Evolutionary conservation across 2,329 filamentous ascomycete genomes (phyloP).

Genomic region (Fusarium sp.): DNA sequence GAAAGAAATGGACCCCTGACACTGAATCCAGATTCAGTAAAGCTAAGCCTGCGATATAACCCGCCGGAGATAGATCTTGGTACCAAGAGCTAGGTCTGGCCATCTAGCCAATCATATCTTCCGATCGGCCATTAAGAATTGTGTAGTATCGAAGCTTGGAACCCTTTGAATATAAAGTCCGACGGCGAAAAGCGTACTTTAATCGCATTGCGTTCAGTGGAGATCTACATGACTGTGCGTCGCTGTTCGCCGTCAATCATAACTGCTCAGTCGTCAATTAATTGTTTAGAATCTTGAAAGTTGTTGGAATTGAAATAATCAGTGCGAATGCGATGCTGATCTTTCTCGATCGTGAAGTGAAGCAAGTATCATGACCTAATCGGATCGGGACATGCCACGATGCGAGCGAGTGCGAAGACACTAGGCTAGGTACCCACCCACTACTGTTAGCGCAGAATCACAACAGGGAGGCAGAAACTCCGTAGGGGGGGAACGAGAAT

Average conservation of each 20-base stretch:
- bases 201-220: neutral
- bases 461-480: neutral
- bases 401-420: slow-evolving; percentile 18
- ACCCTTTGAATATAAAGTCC: neutral
- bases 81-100: neutral
- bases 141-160: neutral
- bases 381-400: neutral
- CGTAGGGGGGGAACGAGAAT: neutral
- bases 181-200: neutral
- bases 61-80: neutral
- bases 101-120: neutral
- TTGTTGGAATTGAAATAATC: neutral
- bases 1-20: no score
- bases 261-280: neutral
- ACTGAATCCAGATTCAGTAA: no score
- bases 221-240: neutral
- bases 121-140: no score
- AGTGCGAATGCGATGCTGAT: neutral
- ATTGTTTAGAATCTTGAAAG: no score
- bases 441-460: neutral
- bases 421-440: neutral
- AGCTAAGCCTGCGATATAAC: no score
- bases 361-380: neutral
- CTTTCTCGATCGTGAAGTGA: neutral
- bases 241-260: neutral